Base-by-base conservation (phyloP, 139 green algal species). In the Chlorella sp. region DNA sequence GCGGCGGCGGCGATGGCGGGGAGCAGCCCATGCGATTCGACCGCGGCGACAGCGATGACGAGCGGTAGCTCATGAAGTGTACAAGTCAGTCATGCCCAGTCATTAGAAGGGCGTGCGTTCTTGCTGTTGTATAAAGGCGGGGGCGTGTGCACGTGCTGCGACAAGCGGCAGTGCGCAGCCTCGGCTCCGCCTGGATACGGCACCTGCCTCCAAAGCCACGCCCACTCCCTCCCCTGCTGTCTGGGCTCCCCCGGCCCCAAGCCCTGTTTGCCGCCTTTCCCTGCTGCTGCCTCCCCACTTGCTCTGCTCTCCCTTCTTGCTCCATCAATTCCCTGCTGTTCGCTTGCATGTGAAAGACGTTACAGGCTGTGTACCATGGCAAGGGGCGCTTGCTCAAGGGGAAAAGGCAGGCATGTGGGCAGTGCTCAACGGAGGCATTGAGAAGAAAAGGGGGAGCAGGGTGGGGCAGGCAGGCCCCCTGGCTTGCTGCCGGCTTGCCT, bases 41-140 rank as follows among this genome's bases (percentile, higher is more conserved):
- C 42, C 40, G 88, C 16, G 87, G 86, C 15, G 90, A 91, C 57
- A 84, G 82, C n/a, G 90, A 93, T 36, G 79, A 89, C 87, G 89
- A 91, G 66, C 81, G 89, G 78, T 91, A 88, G 80, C 71, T 2
- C 32, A 12, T 9, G 32, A n/a, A n/a, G n/a, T 16, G 48, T 16
- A 57, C 48, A 16, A 16, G 48, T 57, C 9, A 5, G 48, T 57
- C 9, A 9, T 57, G 48, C 48, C 30, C 9, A 57, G 48, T 16
- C 48, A 57, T 57, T 57, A 5, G 9, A 57, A 9, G 5, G 48
- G 7, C 48, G 48, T 57, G 48, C 48, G 48, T 57, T 5, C 48
- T 57, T 57, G 48, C 48, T 57, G 9, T 57, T 9, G n/a, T n/a
- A n/a, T n/a, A n/a, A n/a, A 57, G 48, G 48, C 37, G 22, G 48